Percentiles rank a stretch among this genome's conserved stretches.
phyloP scores from a whole-genome alignment of 306 rosid species.

The Dryas octopetala region DNA sequence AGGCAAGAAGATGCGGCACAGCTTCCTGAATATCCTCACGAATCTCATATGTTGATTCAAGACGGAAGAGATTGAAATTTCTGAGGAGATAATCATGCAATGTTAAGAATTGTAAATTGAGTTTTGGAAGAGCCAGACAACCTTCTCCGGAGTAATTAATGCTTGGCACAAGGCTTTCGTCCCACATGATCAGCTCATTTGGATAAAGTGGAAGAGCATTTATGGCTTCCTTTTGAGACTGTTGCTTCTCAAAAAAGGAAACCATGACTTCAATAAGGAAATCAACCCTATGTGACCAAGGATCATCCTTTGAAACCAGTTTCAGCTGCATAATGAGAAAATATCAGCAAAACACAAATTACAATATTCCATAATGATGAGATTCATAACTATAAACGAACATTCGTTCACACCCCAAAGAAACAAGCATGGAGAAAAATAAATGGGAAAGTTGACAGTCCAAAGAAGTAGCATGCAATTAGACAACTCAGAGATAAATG shows the following conservation, averaged over 20 bases:
- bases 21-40: conserved; percentile 99
- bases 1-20: conserved; percentile 91
- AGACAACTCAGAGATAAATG: not conserved
- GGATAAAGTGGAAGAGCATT: conserved; percentile 99
- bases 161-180: conserved; percentile 97
- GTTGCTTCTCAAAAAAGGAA: conserved; percentile 92
- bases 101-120: conserved; percentile 91
- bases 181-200: conserved; percentile 98
- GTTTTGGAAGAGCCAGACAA: conserved; percentile 97
- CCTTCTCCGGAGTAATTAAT: conserved; percentile 98
- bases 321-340: conserved; percentile 68
- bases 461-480: not conserved
- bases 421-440: not conserved
- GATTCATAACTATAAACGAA: not conserved
- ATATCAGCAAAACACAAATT: conserved; percentile 8
- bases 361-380: not conserved
- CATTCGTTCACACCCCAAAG: not conserved
- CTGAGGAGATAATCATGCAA: conserved; percentile 95
- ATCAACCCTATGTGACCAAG: conserved; percentile 91
- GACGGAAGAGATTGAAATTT: conserved; percentile 94
- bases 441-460: not conserved
- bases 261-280: conserved; percentile 94
- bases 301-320: conserved; percentile 80
- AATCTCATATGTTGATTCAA: conserved; percentile 96
- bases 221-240: conserved; percentile 94